Conservation (phyloP, 2,329 filamentous ascomycete species). For the Fusarium graminum region DNA sequence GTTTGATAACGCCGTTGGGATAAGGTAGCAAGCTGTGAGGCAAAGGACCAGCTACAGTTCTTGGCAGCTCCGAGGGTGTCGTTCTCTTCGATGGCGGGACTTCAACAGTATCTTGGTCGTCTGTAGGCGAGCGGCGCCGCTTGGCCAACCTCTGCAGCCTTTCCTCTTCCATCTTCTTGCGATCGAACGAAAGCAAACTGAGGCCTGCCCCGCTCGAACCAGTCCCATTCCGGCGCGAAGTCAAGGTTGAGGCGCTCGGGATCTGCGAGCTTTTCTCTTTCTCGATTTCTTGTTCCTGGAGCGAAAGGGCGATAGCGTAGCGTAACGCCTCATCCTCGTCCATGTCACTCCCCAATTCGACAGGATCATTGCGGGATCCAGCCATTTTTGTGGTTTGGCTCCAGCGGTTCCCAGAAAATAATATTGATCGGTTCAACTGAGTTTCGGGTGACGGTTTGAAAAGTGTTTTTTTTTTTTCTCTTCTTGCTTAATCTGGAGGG, state of each 20-base stretch:
- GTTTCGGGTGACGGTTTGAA: constrained; percentile 44
- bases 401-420: constrained; percentile 24
- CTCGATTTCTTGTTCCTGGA: constrained; percentile 53
- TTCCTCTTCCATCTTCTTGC: constrained; percentile 88
- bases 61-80: constrained; percentile 24
- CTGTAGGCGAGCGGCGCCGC: constrained; percentile 51
- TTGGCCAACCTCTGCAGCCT: constrained; percentile 79
- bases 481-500: constrained; percentile 12
- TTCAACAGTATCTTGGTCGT: constrained; percentile 50
- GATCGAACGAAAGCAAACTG: constrained; percentile 71
- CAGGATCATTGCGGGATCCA: constrained; percentile 39
- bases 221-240: constrained; percentile 36
- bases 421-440: constrained; percentile 29
- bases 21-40: constrained; percentile 55
- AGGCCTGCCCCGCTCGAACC: constrained; percentile 39
- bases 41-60: constrained; percentile 12
- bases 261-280: constrained; percentile 38
- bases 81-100: constrained; percentile 49
- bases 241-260: constrained; percentile 33
- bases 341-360: constrained; percentile 51
- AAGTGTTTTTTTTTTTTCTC: constrained; percentile 31
- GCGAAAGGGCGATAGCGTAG: constrained; percentile 70
- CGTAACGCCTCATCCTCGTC: constrained; percentile 72
- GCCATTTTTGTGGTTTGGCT: constrained; percentile 38
- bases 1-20: constrained; percentile 77